Evolutionary conservation across 2,329 filamentous ascomycete species (phyloP), one percentile per base, ranked within the genome.

Genomic region (Microdochium trichocladiopsis): DNA sequence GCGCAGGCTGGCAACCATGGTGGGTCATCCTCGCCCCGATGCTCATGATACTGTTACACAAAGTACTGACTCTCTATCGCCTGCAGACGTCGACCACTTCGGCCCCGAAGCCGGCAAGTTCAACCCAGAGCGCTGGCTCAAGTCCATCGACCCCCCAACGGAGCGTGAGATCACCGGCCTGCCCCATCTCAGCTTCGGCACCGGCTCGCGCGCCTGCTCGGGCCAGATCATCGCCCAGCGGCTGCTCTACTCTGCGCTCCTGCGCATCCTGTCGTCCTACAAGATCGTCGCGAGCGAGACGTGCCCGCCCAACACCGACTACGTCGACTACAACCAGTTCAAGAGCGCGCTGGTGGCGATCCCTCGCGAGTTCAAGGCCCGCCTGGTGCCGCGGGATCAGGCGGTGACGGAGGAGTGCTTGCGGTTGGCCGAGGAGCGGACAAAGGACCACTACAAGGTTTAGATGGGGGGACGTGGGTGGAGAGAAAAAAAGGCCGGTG

Each of bases 301-400:
- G 0, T 65, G 74, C 45, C 79, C 80, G 0, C 80, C 80, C 0
- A 83, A 82, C 56, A 83, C 79, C 0, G 79, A 83, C 59, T 83
- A 83, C 55, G 75, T 83, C 4, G 79, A 84, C 4, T 83, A 83
- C 58, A 84, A 83, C 57, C 72, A 78, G 58, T 75, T 82, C 58
- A 83, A 83, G 64, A 76, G 73, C 1, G 80, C 80, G 0, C 58
- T 84, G 31, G 80, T 83, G 12, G 80, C 81, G 0, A 83, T 84
- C 50, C 81, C 80, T 1, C 65, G 74, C 47, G 73, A 80, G 47
- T 84, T 83, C 62, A 80, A 79, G 58, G 73, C 83, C 4, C 77
- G 69, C 58, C 62, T 84, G n/a, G 66, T 80, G 16, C 77, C 78
- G 0, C 68, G 80, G 47, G 76, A 80, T 57, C 59, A 65, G 1